Evolutionary conservation across 768 basidiomycete genomes (phyloP).

Genomic region (Lactarius sp.): DNA sequence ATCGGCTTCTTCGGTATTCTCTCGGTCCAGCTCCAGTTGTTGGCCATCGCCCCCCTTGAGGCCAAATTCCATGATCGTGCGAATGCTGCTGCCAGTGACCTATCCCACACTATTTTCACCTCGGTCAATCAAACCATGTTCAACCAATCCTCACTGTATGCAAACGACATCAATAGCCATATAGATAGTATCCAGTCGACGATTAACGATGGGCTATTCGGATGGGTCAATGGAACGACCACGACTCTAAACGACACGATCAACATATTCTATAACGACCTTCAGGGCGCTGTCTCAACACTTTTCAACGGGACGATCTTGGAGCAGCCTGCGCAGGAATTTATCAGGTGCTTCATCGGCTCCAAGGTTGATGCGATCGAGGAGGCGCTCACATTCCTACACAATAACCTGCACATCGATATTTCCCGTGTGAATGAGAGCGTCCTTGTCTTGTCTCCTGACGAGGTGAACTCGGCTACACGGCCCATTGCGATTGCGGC

Average conservation of each 20-base stretch:
- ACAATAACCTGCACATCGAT: conserved; percentile 77
- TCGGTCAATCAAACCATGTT: conserved; percentile 82
- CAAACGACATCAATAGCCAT: conserved; percentile 66
- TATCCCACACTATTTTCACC: conserved; percentile 64
- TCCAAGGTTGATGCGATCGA: conserved; percentile 84
- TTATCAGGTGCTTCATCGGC: conserved; percentile 88
- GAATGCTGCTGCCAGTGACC: conserved; percentile 53
- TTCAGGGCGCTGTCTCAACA: conserved; percentile 70
- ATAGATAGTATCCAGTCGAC: conserved; percentile 65
- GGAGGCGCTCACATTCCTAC: conserved; percentile 84
- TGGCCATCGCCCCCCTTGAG: conserved; percentile 70
- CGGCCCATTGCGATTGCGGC: conserved; percentile 82
- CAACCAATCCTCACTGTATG: conserved; percentile 74
- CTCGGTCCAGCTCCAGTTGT: conserved; percentile 80
- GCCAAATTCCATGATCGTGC: conserved; percentile 61
- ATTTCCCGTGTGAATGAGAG: conserved; percentile 74
- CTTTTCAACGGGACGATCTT: conserved; percentile 86
- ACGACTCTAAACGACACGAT: conserved; percentile 83
- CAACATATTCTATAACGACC: conserved; percentile 77
- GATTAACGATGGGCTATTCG: conserved; percentile 85
- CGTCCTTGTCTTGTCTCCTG: conserved; percentile 71
- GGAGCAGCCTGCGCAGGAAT: conserved; percentile 75
- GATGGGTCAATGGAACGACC: conserved; percentile 92
- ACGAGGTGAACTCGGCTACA: conserved; percentile 66
- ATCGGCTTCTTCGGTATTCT: conserved; percentile 90